Evolutionary conservation across 2,329 filamentous ascomycete species (phyloP).

Genomic region (Domatiomyces catenatus): DNA sequence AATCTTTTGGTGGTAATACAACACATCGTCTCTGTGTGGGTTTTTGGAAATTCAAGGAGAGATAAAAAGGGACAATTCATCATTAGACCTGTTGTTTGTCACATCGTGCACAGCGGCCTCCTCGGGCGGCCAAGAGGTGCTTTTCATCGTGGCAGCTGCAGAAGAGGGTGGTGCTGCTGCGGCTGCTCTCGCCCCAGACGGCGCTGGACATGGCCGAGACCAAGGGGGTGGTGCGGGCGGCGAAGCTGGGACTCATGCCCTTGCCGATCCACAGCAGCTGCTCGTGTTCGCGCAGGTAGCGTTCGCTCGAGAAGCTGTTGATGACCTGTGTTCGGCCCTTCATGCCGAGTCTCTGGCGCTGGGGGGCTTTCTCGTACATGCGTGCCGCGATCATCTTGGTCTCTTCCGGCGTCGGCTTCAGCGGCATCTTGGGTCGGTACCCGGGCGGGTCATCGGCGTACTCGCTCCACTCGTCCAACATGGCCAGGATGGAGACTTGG

Average conservation of each 20-base stretch:
- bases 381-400: conserved; percentile 39
- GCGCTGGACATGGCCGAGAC: neutral
- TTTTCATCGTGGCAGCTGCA: neutral
- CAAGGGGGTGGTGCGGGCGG: neutral
- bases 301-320: conserved; percentile 43
- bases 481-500: conserved; percentile 46
- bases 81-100: neutral
- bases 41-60: too few relatives aligned
- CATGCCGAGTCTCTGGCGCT: conserved; percentile 43
- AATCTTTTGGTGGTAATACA: too few relatives aligned
- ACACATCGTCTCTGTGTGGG: too few relatives aligned
- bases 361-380: conserved; percentile 45
- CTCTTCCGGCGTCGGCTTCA: conserved; percentile 35
- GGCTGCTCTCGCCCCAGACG: neutral
- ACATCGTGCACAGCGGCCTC: neutral
- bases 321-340: conserved; percentile 43
- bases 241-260: neutral
- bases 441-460: conserved; percentile 39
- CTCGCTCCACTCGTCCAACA: conserved; percentile 46
- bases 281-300: conserved; percentile 47
- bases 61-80: too few relatives aligned
- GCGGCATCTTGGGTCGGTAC: conserved; percentile 29
- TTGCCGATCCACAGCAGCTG: conserved; percentile 42
- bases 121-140: neutral
- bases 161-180: neutral